phyloP scores from a whole-genome alignment of 768 basidiomycete species.

The Hemileccinum impolitum region DNA sequence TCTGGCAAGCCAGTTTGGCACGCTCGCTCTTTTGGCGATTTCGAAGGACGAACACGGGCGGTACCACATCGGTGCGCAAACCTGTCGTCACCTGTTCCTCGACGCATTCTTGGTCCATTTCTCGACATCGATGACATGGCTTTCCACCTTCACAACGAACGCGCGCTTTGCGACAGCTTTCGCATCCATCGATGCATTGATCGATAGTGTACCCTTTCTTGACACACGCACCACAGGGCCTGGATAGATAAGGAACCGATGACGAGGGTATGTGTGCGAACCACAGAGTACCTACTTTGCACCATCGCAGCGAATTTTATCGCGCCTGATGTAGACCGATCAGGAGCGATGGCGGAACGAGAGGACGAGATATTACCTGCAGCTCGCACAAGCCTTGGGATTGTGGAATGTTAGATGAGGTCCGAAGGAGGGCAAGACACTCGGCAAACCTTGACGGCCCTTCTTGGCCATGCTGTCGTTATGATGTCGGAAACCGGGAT shows the following conservation, averaged over 20 bases:
- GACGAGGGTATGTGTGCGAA: neutral
- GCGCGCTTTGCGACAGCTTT: constrained; percentile 51
- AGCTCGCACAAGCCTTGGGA: constrained; percentile 54
- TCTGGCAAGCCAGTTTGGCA: constrained; percentile 57
- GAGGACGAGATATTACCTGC: constrained; percentile 38
- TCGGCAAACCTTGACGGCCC: constrained; percentile 46
- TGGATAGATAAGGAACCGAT: constrained; percentile 16
- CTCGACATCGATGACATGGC: constrained; percentile 35
- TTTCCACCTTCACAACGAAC: constrained; percentile 40
- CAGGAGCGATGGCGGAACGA: neutral
- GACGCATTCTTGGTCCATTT: constrained; percentile 40
- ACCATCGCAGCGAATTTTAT: constrained; percentile 61
- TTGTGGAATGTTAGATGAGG: constrained; percentile 11
- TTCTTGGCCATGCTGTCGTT: constrained; percentile 47
- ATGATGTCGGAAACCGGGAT: constrained; percentile 53
- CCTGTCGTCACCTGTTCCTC: constrained; percentile 36
- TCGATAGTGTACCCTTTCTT: constrained; percentile 52
- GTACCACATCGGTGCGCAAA: constrained; percentile 22
- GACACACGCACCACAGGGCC: constrained; percentile 57
- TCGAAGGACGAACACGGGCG: constrained; percentile 24
- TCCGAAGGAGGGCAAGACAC: neutral
- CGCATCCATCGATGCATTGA: constrained; percentile 61
- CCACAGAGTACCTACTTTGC: constrained; percentile 35
- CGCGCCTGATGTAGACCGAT: constrained; percentile 39
- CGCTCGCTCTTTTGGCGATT: constrained; percentile 42